phyloP scores from a whole-genome alignment of 768 basidiomycete species.

The Phlebiopsis flavidoalba region DNA sequence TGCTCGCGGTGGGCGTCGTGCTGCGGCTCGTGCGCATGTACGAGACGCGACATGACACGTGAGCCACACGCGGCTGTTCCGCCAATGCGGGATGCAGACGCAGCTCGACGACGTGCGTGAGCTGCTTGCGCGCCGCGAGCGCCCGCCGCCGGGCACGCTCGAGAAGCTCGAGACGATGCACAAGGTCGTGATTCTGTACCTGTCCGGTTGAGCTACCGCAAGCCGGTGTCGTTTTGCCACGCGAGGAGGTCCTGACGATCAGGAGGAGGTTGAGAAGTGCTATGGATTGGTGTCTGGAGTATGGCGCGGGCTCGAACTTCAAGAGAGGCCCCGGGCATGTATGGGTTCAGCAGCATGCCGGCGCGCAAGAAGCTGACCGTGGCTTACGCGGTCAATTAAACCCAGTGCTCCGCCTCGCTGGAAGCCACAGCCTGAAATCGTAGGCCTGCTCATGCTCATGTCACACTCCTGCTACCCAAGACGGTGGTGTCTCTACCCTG shows the following conservation, averaged over 20 bases:
- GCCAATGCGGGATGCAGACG: constrained; percentile 32
- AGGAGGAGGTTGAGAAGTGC: constrained; percentile 58
- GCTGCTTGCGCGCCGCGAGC: constrained; percentile 22
- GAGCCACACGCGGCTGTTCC: constrained; percentile 33
- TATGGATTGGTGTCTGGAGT: constrained; percentile 55
- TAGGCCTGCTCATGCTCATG: background rate
- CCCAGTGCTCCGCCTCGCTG: background rate
- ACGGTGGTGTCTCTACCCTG: too few species aligned
- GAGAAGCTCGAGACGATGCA: constrained; percentile 66
- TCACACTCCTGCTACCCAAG: too few species aligned
- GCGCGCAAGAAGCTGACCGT: background rate
- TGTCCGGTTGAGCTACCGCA: constrained; percentile 81
- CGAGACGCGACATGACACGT: constrained; percentile 35
- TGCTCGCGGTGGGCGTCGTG: constrained; percentile 27
- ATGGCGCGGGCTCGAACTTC: constrained; percentile 4
- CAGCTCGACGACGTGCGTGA: constrained; percentile 38
- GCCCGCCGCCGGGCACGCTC: constrained; percentile 1
- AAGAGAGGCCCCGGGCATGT: background rate
- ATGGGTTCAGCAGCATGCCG: background rate
- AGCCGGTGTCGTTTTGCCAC: constrained; percentile 63
- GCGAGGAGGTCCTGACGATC: constrained; percentile 41
- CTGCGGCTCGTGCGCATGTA: constrained; percentile 39
- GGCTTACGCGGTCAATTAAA: background rate
- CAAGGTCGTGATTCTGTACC: constrained; percentile 68
- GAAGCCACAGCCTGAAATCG: background rate